Evolutionary conservation across 345 rosid species (phyloP), one percentile per base, ranked within the genome.

Genomic region (Moringa oleifera): DNA sequence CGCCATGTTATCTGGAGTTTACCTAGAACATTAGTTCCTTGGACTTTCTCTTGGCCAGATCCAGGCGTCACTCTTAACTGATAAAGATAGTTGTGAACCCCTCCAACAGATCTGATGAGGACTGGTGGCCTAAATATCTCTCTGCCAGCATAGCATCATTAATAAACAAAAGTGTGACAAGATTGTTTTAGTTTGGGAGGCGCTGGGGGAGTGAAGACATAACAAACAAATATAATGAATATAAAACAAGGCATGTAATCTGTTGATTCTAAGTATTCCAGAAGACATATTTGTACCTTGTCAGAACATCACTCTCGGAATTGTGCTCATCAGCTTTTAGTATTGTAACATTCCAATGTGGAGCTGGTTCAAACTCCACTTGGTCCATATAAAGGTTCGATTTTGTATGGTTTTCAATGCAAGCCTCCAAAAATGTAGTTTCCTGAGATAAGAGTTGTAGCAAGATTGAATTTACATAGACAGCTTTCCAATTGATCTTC

Each of bases 1-100:
- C 90, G 97, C 99, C 99, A 90, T 20, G 91, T 85, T 67, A 94
- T 90, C 76, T 88, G 97, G 79, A 94, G 81, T 84, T 94, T 94
- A 66, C 97, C 99, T 15, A 94, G 87, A 68, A 90, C 75, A 68
- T 85, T 86, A 75, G 79, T 85, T 70, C 88, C 87, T 56, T 83
- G 84, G 62, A 79, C 70, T 71, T 79, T 83, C 70, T 75, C 61
- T 62, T 73, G 87, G 1, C 70, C 78, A 56, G 79, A 70, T 61
- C 71, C 79, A 70, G 85, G 66, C 53, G 88, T 73, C 55, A 71
- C 71, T 70, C 59, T 74, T 65, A 94, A 67, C 55, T 78, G 89
- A 79, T 88, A 90, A 36, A 94, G 91, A 79, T 85, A 94, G 79
- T 85, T 88, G 70, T 81, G 83, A 71, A 85, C 83, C 67, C 99